Conservation (phyloP, 2,329 filamentous ascomycete genomes). For the Aspergillus sp. region DNA sequence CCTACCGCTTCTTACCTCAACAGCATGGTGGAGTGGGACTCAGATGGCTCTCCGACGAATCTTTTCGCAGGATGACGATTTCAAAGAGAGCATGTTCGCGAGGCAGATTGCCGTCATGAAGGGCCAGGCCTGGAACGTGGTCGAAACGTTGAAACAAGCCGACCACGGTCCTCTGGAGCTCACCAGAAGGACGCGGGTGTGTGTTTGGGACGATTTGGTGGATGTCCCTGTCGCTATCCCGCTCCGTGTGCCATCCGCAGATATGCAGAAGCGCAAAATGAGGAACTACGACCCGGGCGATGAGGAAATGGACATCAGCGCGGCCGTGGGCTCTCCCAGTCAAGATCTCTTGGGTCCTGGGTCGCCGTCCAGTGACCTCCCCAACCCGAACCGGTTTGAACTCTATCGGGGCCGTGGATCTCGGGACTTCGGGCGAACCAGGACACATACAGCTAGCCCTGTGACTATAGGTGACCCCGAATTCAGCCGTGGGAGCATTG, state of each 20-base stretch:
- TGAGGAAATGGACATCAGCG: constrained; percentile 88
- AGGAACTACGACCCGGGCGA: constrained; percentile 49
- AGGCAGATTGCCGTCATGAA: constrained; percentile 98
- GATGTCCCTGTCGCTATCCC: constrained; percentile 92
- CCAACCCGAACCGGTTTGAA: constrained; percentile 68
- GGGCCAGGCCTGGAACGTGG: constrained; percentile 97
- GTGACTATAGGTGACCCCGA: constrained; percentile 22
- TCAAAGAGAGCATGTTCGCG: constrained; percentile 98
- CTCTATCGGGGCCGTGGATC: constrained; percentile 40
- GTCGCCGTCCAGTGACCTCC: constrained; percentile 50
- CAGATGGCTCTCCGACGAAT: constrained; percentile 75
- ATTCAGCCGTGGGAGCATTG: constrained; percentile 20
- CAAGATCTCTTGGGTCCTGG: constrained; percentile 62
- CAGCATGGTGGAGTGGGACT: constrained; percentile 94
- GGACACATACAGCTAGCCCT: constrained; percentile 27
- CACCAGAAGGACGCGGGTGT: constrained; percentile 80
- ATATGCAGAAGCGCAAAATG: constrained; percentile 61
- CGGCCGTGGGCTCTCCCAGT: constrained; percentile 51
- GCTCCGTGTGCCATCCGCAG: constrained; percentile 73
- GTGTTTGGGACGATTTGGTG: constrained; percentile 95
- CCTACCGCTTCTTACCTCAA: constrained; percentile 87
- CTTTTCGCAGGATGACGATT: constrained; percentile 87
- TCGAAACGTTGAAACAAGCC: constrained; percentile 85
- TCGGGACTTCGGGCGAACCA: constrained; percentile 23
- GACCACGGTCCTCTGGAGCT: constrained; percentile 92